phyloP scores from a whole-genome alignment of 495 filamentous ascomycete species.

The Chaetomidium leptoderma region DNA sequence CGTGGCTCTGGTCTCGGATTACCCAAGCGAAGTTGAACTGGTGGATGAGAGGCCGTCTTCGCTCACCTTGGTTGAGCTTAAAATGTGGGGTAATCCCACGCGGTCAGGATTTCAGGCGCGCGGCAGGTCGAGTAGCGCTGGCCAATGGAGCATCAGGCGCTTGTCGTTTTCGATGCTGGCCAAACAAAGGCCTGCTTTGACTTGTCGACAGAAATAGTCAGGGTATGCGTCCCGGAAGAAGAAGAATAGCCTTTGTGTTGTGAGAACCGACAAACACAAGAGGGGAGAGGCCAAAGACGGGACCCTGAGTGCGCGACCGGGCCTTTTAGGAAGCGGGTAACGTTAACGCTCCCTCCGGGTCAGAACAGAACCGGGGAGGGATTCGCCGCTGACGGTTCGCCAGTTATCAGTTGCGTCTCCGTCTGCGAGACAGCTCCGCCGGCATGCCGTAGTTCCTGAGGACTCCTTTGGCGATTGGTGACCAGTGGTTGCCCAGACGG shows the following conservation, averaged over 20 bases:
- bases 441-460: background rate
- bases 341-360: background rate
- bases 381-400: slow-evolving; percentile 10
- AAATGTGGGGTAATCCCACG: slow-evolving; percentile 14
- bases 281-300: background rate
- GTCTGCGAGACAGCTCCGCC: background rate
- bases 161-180: slow-evolving; percentile 20
- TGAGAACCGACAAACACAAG: background rate
- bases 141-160: slow-evolving; percentile 20
- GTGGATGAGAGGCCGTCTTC: slow-evolving; percentile 21
- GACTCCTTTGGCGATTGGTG: background rate
- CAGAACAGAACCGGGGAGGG: background rate
- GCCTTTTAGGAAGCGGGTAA: background rate
- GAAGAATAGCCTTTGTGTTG: background rate
- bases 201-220: slow-evolving; percentile 4
- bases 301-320: background rate
- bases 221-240: background rate
- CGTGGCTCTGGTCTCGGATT: slow-evolving; percentile 14
- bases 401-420: background rate
- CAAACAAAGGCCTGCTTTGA: slow-evolving; percentile 18
- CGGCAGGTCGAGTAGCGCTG: slow-evolving; percentile 24
- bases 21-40: slow-evolving; percentile 16
- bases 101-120: slow-evolving; percentile 23
- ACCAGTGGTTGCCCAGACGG: background rate
- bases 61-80: slow-evolving; percentile 22